Conservation (phyloP, 495 filamentous ascomycete genomes). For the Penicillium crystallinum region DNA sequence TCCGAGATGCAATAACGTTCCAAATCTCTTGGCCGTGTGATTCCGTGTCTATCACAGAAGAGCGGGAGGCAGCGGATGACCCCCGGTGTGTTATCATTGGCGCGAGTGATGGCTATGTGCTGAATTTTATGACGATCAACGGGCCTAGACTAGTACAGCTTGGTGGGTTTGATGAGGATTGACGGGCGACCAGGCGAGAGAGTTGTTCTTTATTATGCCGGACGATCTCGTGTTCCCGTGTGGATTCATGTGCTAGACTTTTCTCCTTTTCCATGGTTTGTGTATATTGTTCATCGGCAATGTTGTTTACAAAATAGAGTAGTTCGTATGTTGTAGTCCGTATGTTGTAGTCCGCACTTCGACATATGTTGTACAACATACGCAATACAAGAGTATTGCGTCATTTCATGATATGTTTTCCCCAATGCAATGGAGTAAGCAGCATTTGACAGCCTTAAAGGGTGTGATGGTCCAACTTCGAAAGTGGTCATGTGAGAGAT, state of each 20-base stretch:
- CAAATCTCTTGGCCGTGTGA: not conserved
- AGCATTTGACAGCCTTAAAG: too few relatives aligned
- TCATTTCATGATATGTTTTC: not conserved
- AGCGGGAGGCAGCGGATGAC: not conserved
- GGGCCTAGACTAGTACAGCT: slow-evolving; percentile 10
- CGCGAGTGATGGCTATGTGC: slow-evolving; percentile 27
- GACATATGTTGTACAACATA: too few relatives aligned
- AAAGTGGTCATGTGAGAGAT: slow-evolving; percentile 1
- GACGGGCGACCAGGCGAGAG: not conserved
- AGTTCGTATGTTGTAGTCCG: too few relatives aligned
- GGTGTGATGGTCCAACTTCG: too few relatives aligned
- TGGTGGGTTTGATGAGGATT: slow-evolving; percentile 19
- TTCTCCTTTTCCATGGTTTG: not conserved
- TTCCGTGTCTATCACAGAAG: not conserved
- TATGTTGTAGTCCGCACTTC: too few relatives aligned
- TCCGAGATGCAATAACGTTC: not conserved
- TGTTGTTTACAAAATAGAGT: too few relatives aligned
- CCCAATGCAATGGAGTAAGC: too few relatives aligned
- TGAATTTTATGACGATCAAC: slow-evolving; percentile 16
- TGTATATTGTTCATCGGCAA: not conserved
- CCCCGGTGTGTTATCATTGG: not conserved
- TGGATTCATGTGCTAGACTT: not conserved
- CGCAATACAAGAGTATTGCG: not conserved
- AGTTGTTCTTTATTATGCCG: not conserved
- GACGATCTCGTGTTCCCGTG: not conserved